Conservation (phyloP, 1,139 yeast genomes). For the Nadsonia commutata region DNA sequence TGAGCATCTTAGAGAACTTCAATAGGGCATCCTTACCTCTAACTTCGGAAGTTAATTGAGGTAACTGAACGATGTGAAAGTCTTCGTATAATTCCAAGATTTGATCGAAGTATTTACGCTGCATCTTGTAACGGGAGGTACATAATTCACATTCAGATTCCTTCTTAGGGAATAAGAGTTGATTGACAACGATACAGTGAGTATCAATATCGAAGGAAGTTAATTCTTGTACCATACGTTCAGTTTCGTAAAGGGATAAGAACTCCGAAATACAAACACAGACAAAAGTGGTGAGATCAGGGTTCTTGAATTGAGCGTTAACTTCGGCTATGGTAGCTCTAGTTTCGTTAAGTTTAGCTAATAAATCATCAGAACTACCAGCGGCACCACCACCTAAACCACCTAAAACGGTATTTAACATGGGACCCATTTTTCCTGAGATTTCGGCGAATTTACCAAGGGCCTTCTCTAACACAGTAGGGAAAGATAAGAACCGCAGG, state of each 20-base stretch:
- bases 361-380: slow-evolving; percentile 59
- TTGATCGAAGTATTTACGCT: slow-evolving; percentile 83
- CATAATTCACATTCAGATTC: slow-evolving; percentile 77
- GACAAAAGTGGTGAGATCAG: slow-evolving; percentile 89
- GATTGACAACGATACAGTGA: slow-evolving; percentile 89
- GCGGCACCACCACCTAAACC: slow-evolving; percentile 30
- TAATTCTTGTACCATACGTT: slow-evolving; percentile 91
- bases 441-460: slow-evolving; percentile 76
- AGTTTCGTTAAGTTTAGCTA: slow-evolving; percentile 68
- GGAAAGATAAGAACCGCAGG: slow-evolving; percentile 81
- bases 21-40: slow-evolving; percentile 79
- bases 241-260: slow-evolving; percentile 88
- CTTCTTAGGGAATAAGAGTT: slow-evolving; percentile 56
- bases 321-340: slow-evolving; percentile 77
- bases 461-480: slow-evolving; percentile 77
- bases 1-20: slow-evolving; percentile 32
- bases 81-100: slow-evolving; percentile 84
- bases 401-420: slow-evolving; percentile 65
- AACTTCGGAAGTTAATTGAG: slow-evolving; percentile 83
- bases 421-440: slow-evolving; percentile 79
- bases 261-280: slow-evolving; percentile 97
- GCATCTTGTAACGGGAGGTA: slow-evolving; percentile 89
- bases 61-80: slow-evolving; percentile 90
- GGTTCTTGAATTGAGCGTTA: slow-evolving; percentile 87
- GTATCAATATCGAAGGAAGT: slow-evolving; percentile 92